Evolutionary conservation across 306 rosid genomes (phyloP), one percentile per base, ranked within the genome.

Genomic region (Fagus crenata): DNA sequence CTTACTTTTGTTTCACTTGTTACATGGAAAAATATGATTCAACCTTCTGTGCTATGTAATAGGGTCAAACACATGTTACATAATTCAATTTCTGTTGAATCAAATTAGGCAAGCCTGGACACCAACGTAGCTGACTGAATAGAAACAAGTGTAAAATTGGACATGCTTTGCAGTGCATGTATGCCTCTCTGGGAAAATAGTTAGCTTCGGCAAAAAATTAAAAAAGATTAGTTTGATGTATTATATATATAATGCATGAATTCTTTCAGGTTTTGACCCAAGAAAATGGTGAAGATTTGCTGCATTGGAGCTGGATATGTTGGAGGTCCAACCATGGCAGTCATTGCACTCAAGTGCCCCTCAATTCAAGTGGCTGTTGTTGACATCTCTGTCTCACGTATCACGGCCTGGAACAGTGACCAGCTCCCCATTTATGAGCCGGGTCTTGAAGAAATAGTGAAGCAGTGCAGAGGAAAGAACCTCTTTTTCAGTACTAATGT

Each of bases 271-370:
- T 40, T 77, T 78, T 14, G 63, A 43, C 78, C 58, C 7, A 71
- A 75, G 71, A 81, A 85, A 80, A 92, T 92, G 96, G 87, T 92
- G 82, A 90, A 92, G 88, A 86, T 92, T 17, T 92, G 93, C 74
- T 92, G 97, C 77, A 89, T 92, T 78, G 96, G 97, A 74, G 97
- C 96, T 8, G 97, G 97, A 6, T 92, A 90, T 40, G 93, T 92
- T 7, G 96, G 96, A 35, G 96, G 97, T 56, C 97, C 97, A 3
- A 90, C 96, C 33, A 92, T 90, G 96, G 93, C 93, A 28, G 92
- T 92, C 15, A 86, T 92, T 22, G 97, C 96, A 13, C 86, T 89
- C 59, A 92, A 90, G 70, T 87, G 97, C 61, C 96, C 96, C 4
- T 73, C 84, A 40, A 89, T 89, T 65, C 91, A 89, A 75, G 97